Conservation (phyloP, 2,329 filamentous ascomycete genomes). For the Cytospora schulzeri region DNA sequence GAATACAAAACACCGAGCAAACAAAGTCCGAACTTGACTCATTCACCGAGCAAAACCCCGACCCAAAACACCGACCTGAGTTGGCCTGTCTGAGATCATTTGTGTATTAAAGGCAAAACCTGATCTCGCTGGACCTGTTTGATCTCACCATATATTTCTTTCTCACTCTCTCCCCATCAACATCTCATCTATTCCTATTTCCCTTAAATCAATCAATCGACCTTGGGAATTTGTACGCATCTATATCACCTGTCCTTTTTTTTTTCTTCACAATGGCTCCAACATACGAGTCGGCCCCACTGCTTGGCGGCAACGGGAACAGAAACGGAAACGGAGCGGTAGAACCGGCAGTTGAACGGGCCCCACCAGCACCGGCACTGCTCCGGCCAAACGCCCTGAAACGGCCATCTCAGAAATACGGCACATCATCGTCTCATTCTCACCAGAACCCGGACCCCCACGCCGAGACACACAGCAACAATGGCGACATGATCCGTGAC, state of each 20-base stretch:
- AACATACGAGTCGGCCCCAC: constrained; percentile 22
- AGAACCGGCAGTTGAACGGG: constrained; percentile 25
- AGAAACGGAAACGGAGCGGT: constrained; percentile 9
- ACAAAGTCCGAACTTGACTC: no score
- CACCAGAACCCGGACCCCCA: constrained; percentile 22
- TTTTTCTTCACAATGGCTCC: no score
- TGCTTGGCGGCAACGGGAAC: constrained; percentile 18
- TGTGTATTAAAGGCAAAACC: no score
- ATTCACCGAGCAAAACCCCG: no score
- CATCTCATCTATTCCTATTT: neutral
- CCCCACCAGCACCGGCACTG: constrained; percentile 15
- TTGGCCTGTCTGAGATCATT: no score
- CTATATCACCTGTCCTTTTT: no score
- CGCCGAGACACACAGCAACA: constrained; percentile 36
- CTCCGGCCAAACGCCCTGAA: constrained; percentile 22
- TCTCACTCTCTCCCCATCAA: neutral
- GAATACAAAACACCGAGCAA: no score
- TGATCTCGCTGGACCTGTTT: no score
- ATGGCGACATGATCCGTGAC: constrained; percentile 57
- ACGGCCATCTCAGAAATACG: constrained; percentile 16
- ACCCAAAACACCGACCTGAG: no score
- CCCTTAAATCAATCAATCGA: neutral
- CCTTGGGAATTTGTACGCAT: neutral
- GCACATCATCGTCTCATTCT: neutral
- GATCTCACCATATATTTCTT: no score